Conservation (phyloP, 2,329 filamentous ascomycete species). For the Fusarium setosum region DNA sequence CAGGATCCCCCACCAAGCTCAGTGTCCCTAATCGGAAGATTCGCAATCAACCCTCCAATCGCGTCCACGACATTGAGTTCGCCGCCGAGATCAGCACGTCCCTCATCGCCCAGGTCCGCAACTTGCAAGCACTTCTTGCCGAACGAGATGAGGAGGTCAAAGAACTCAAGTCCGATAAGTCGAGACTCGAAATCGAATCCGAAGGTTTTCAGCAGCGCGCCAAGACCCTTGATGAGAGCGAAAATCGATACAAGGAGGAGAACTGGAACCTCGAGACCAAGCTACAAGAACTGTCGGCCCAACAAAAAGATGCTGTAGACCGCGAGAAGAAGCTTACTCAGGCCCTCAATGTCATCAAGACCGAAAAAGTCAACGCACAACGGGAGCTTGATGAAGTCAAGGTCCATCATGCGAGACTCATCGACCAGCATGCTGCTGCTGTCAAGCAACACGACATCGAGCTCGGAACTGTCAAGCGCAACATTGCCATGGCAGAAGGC, state of each 20-base stretch:
- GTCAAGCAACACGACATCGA: slow-evolving; percentile 92
- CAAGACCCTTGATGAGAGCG: slow-evolving; percentile 88
- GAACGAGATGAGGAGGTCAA: slow-evolving; percentile 91
- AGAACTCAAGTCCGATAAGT: slow-evolving; percentile 78
- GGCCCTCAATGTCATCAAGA: slow-evolving; percentile 73
- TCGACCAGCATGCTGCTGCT: slow-evolving; percentile 81
- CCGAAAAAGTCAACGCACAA: slow-evolving; percentile 82
- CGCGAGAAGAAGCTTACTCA: slow-evolving; percentile 86
- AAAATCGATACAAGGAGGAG: slow-evolving; percentile 96
- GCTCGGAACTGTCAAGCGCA: slow-evolving; percentile 84
- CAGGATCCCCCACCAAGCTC: slow-evolving; percentile 89
- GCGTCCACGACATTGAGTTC: slow-evolving; percentile 96
- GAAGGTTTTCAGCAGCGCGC: slow-evolving; percentile 84
- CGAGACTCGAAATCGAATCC: slow-evolving; percentile 83
- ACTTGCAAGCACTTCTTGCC: slow-evolving; percentile 84
- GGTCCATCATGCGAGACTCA: slow-evolving; percentile 79
- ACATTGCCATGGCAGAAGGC: slow-evolving; percentile 79
- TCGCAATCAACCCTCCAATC: slow-evolving; percentile 87
- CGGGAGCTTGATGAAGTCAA: slow-evolving; percentile 93
- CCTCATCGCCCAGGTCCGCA: slow-evolving; percentile 91
- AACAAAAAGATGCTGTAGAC: slow-evolving; percentile 80
- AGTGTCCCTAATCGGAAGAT: slow-evolving; percentile 88
- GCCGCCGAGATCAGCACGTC: slow-evolving; percentile 98
- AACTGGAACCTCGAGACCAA: slow-evolving; percentile 98
- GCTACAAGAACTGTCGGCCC: slow-evolving; percentile 82